Base-by-base conservation (phyloP, 805 yeast species). In the Saturnispora quitensis region DNA sequence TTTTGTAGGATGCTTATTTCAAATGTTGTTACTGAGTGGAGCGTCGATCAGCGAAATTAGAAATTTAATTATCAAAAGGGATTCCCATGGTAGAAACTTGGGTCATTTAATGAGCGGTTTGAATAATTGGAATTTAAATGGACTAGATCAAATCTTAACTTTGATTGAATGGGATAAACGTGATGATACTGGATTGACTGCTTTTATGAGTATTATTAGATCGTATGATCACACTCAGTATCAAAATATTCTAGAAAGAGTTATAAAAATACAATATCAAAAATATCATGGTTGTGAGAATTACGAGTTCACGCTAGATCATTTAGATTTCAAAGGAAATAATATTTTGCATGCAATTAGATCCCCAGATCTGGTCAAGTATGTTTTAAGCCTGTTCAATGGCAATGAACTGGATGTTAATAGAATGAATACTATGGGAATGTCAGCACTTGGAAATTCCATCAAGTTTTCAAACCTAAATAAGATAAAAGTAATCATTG, bases 201-300 rank as follows among this genome's bases (percentile, higher is more conserved):
- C 97, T 0, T 68, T 91, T 9, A 80, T 85, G 65, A 76, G 88
- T 2, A 67, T 87, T 3, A 81, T 88, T 56, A 69, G 96, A 50
- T 80, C 89, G 56, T 90, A 90, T 65, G 97, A 89, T 63, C 89
- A 86, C 56, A 68, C 77, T 0, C 66, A 80, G 34, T 90, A 89
- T 63, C 62, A 70, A 2, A 60, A 61, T 3, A 61, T 87, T 58
- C 67, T 87, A 5, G 47, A 57, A 17, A 35, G 22, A 17, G 36
- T 49, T 15, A 18, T 65, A 61, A 12, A 78, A 81, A 0, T 73
- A 84, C 55, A 61, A 1, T 67, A 73, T 15, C 80, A 77, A 0
- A 55, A 60, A 3, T 56, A 62, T 24, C 78, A 82, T 76, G 76
- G 76, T 51, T 27, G 43, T 5, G 51, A 47, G 0, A 63, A 67